A percentile compares a stretch with the other conserved stretches of the same genome.
phyloP scores from a whole-genome alignment of 2,329 filamentous ascomycete species.

The Geosmithia morbida region DNA sequence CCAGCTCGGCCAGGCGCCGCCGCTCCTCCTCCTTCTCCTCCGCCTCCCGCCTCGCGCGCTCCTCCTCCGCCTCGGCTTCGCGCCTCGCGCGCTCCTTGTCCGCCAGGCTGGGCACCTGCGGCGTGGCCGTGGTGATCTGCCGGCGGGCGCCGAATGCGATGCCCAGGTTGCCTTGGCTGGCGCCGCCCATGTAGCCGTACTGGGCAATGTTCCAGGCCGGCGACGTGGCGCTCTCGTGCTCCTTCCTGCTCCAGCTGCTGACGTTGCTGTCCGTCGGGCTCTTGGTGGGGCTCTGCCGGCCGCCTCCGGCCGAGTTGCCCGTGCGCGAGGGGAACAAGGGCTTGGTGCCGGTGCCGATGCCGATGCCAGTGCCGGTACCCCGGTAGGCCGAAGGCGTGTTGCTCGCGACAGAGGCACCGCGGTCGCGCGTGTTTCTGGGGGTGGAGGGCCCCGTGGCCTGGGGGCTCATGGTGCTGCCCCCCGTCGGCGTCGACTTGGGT shows the following conservation, averaged over 20 bases:
- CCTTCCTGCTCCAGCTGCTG: constrained; percentile 82
- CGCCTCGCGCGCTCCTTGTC: constrained; percentile 64
- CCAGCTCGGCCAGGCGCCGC: constrained; percentile 27
- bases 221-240: constrained; percentile 64
- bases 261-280: constrained; percentile 43
- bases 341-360: constrained; percentile 9
- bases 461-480: constrained; percentile 44
- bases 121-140: constrained; percentile 78
- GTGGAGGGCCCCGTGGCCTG: constrained; percentile 45
- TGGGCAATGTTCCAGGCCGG: constrained; percentile 98
- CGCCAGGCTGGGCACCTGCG: constrained; percentile 63
- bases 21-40: constrained; percentile 37
- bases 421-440: constrained; percentile 24
- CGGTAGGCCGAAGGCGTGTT: constrained; percentile 38
- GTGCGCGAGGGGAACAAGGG: constrained; percentile 32
- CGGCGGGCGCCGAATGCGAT: constrained; percentile 83
- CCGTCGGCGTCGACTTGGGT: constrained; percentile 33
- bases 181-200: constrained; percentile 96
- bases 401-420: constrained; percentile 42
- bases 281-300: constrained; percentile 49
- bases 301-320: constrained; percentile 36
- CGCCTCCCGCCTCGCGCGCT: constrained; percentile 38
- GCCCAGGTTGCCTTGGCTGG: constrained; percentile 88
- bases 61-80: constrained; percentile 42
- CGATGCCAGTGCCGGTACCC: constrained; percentile 5